These are phyloP conservation scores for Fusarium zealandicum DNA, from an alignment of 2,329 filamentous ascomycete species.

Conservation along the genomic window DNA sequence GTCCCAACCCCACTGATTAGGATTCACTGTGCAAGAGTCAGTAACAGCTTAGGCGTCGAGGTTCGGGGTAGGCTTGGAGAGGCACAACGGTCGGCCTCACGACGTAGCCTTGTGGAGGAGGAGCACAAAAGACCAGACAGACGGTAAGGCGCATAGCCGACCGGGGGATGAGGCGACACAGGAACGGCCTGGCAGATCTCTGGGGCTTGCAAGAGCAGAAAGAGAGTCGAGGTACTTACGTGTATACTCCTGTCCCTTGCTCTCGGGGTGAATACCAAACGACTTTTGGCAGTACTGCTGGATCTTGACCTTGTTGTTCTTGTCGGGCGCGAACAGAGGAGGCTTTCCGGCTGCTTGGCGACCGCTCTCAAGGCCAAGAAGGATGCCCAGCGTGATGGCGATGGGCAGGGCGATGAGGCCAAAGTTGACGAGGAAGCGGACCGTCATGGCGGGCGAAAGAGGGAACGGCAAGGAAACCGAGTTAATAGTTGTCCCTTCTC, in stretches of 20 bases:
- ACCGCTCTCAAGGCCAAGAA: slow-evolving; percentile 57
- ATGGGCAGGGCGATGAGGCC: slow-evolving; percentile 58
- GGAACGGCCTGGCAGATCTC: not conserved
- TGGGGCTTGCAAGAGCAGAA: not conserved
- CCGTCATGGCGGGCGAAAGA: slow-evolving; percentile 43
- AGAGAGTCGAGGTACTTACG: slow-evolving; percentile 46
- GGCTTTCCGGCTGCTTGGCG: slow-evolving; percentile 51
- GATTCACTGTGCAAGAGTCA: slow-evolving; percentile 56
- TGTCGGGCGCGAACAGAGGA: slow-evolving; percentile 51
- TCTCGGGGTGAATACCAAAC: slow-evolving; percentile 53
- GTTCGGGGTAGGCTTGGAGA: slow-evolving; percentile 8
- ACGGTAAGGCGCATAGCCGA: not conserved
- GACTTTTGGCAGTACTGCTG: slow-evolving; percentile 38
- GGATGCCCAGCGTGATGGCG: slow-evolving; percentile 56
- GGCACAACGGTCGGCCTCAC: not conserved
- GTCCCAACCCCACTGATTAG: slow-evolving; percentile 62
- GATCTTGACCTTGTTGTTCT: slow-evolving; percentile 33
- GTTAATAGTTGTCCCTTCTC: too few species aligned
- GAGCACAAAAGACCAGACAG: not conserved
- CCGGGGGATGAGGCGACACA: not conserved
- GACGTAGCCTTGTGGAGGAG: not conserved
- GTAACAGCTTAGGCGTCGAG: slow-evolving; percentile 2
- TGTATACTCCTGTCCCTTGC: slow-evolving; percentile 55
- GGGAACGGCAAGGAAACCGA: not conserved
- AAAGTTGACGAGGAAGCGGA: slow-evolving; percentile 57